These are phyloP conservation scores for Acephala macrosclerotiorum DNA, from an alignment of 2,329 filamentous ascomycete genomes.

Conservation along the genomic window DNA sequence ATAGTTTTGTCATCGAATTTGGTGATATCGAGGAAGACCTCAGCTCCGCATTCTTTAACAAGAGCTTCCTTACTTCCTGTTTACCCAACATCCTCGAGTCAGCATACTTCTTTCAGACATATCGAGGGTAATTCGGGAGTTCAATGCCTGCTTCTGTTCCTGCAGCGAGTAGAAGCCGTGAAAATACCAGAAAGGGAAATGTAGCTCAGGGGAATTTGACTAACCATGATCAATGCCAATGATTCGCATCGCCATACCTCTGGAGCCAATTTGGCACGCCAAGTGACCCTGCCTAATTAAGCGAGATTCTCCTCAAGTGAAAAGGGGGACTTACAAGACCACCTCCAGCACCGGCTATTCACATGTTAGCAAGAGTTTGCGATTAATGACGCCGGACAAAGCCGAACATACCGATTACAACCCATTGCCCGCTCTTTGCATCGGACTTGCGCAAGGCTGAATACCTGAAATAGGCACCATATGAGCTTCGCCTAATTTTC, in stretches of 20 bases:
- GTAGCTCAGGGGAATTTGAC: no score
- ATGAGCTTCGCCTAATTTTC: constrained; percentile 37
- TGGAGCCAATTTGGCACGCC: constrained; percentile 63
- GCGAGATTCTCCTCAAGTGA: constrained; percentile 11
- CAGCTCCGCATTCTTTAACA: constrained; percentile 66
- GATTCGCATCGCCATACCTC: constrained; percentile 67
- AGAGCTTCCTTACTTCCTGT: constrained; percentile 66
- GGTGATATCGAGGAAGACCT: constrained; percentile 70
- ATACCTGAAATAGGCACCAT: constrained; percentile 50
- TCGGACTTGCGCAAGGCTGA: constrained; percentile 67
- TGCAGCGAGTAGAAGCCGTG: no score
- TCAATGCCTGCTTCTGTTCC: no score
- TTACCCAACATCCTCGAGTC: no score
- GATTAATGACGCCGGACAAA: constrained; percentile 23
- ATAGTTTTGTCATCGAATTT: constrained; percentile 57
- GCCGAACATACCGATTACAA: constrained; percentile 39
- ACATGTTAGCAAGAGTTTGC: constrained; percentile 27
- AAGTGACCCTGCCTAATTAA: constrained; percentile 58
- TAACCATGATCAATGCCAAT: constrained; percentile 72
- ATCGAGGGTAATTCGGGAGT: no score
- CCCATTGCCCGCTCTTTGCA: constrained; percentile 51
- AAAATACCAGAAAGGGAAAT: no score
- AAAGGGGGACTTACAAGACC: constrained; percentile 52
- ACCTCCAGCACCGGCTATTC: constrained; percentile 61
- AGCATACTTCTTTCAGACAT: no score